Evolutionary conservation across 2,329 filamentous ascomycete genomes (phyloP), one percentile per base, ranked within the genome.

Genomic region (Bertia moriformis): DNA sequence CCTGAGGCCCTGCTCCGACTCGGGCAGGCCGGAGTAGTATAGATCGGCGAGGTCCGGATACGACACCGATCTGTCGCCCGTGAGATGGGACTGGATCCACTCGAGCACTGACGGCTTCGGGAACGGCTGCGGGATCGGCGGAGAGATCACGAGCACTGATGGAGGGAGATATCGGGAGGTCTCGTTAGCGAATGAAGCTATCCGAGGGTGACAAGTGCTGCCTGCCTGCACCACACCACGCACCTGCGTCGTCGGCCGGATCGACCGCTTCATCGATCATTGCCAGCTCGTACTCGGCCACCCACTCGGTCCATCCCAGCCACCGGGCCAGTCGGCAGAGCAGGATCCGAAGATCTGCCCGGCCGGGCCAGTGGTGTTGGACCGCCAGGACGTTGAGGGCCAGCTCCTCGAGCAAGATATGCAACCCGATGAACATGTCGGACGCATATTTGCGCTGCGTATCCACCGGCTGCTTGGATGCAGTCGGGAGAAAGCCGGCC

Each of bases 371-470:
- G 7, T 7, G 46, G 29, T 61, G 59, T 38, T 67, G 65, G 0
- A 64, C 59, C 0, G 58, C 57, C 45, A 67, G 63, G 3, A 78
- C 71, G 44, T 84, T 75, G 2, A 98, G 69, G 52, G 93, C 96
- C 44, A 82, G 70, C 54, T 98, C 91, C 55, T 98, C 89, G 0
- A 83, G 69, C 14, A 93, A 63, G 3, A 96, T 65, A 59, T 98
- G 91, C 13, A 98, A 63, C 1, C 74, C 81, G 45, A 91, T 64
- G 27, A 89, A 70, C 38, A 83, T 67, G 50, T 83, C 72, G 52
- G 80, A 62, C 22, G 82, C 68, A 40, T 76, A 60, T 50, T 67
- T 78, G 40, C 71, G 66, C 32, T 76, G 71, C 38, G 67, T 66
- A 41, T 73, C 71, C 24, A 69, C 62, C 40, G 65, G 70, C 39